Evolutionary conservation across 106 monocot genomes (phyloP), one percentile per base, ranked within the genome.

Genomic region (Allium cepa): DNA sequence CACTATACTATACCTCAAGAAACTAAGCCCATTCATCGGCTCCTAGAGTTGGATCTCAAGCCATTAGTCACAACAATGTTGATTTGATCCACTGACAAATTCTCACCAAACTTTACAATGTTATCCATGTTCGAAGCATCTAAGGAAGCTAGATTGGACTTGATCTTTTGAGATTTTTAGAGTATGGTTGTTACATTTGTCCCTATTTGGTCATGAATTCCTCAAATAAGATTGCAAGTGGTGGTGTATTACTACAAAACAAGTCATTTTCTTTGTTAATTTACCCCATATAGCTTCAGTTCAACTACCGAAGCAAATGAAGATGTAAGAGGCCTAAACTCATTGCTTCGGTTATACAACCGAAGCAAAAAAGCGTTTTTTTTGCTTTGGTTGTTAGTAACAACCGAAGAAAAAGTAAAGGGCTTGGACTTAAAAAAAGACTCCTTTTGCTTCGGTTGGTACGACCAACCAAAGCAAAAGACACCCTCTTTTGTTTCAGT

Each of bases 181-280:
- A 93, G 83, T 22, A 93, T 80, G 63, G 73, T 17, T 53, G 49
- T 76, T 47, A 88, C 55, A 63, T 88, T 74, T 46, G 67, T 62
- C 63, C 86, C 88, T 83, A 86, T 89, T 57, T 81, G 82, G 46
- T 83, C 67, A 17, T 81, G 78, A 27, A 93, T 67, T 3, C 66
- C 76, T 48, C 80, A 76, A 63, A 83, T 73, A 15, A 81, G 67
- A 26, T 75, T 72, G 47, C 85, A 69, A 64, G 59, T 79, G 61
- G 79, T 85, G 46, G 57, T 77, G 11, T 1, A 22, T 22, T 22
- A 22, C 22, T 22, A 22, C 22, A 22, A 22, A 22, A 22, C 22
- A 22, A 0, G 22, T 22, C 22, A 22, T 22, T 22, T 22, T 22
- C 22, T 22, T 22, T 1, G 22, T 0, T 22, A 0, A 22, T 22